Percentiles rank a stretch among this genome's conserved stretches.
phyloP scores from a whole-genome alignment of 192 early-diverging fungal genomes.

The Backusella liffmaniae region DNA sequence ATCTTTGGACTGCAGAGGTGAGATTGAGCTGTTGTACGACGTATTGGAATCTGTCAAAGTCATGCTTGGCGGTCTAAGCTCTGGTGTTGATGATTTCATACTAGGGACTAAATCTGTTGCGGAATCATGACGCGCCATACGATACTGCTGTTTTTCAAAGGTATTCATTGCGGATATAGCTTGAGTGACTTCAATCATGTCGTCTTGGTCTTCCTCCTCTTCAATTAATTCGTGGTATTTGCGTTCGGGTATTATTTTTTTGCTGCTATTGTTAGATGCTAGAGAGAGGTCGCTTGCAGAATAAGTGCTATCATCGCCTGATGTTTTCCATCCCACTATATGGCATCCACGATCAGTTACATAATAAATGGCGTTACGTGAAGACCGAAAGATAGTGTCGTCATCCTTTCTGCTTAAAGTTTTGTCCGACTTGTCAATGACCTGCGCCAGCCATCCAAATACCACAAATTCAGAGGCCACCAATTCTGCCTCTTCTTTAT shows the following conservation, averaged over 20 bases:
- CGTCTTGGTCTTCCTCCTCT: neutral
- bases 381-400: neutral
- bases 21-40: neutral
- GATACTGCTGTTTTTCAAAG: neutral
- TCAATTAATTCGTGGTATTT: neutral
- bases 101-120: neutral
- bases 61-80: slow-evolving; percentile 7
- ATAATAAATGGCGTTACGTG: slow-evolving; percentile 11
- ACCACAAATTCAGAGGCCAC: slow-evolving; percentile 47
- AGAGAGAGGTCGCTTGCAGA: neutral
- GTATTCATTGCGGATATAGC: neutral
- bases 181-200: neutral
- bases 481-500: slow-evolving; percentile 42
- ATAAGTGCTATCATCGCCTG: neutral
- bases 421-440: slow-evolving; percentile 27
- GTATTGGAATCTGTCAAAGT: slow-evolving; percentile 5
- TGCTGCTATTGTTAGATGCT: neutral
- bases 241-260: neutral
- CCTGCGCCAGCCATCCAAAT: slow-evolving; percentile 39
- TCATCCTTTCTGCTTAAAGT: neutral
- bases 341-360: slow-evolving; percentile 14
- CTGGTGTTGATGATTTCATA: neutral
- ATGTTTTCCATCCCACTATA: slow-evolving; percentile 15
- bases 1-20: neutral
- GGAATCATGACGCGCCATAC: neutral